Percentiles rank a stretch among this genome's conserved stretches.
Conservation (phyloP, 2,329 filamentous ascomycete species). For the Diplocarpon rosae region DNA sequence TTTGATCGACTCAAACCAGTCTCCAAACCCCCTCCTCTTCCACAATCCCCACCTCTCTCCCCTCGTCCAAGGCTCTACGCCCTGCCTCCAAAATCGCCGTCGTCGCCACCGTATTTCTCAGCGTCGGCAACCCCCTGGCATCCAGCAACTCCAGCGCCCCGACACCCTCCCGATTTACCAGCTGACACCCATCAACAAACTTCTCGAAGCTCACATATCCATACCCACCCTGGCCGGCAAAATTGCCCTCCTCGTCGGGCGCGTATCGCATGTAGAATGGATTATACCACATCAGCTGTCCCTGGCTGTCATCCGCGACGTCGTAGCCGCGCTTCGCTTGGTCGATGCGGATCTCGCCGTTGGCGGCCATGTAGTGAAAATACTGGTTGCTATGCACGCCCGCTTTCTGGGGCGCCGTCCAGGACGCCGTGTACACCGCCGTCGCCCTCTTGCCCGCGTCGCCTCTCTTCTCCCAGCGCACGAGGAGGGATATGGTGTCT, state of each 20-base stretch:
- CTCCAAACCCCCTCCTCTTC: conserved; percentile 56
- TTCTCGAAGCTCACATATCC: conserved; percentile 94
- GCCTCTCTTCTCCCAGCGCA: conserved; percentile 71
- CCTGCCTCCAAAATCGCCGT: conserved; percentile 88
- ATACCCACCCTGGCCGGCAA: conserved; percentile 81
- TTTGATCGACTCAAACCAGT: conserved; percentile 32
- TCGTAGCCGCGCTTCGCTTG: conserved; percentile 94
- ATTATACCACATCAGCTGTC: conserved; percentile 75
- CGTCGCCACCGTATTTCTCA: conserved; percentile 82
- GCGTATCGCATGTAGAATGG: conserved; percentile 95
- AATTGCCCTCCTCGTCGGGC: conserved; percentile 90
- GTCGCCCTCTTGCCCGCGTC: conserved; percentile 64
- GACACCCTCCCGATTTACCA: conserved; percentile 63
- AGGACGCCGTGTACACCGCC: conserved; percentile 85
- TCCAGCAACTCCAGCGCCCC: conserved; percentile 68
- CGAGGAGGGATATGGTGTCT: conserved; percentile 84
- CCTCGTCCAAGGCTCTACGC: conserved; percentile 72
- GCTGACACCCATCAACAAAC: conserved; percentile 78
- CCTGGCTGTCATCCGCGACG: conserved; percentile 68
- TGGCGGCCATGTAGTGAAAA: conserved; percentile 83
- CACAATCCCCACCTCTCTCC: conserved; percentile 63
- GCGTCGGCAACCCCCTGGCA: conserved; percentile 67
- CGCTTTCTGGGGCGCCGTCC: conserved; percentile 86
- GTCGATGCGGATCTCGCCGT: conserved; percentile 80
- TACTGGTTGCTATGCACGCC: conserved; percentile 97